A percentile compares a stretch with the other conserved stretches of the same genome.
phyloP scores from a whole-genome alignment of 345 rosid genomes.

The Alliaria petiolata region DNA sequence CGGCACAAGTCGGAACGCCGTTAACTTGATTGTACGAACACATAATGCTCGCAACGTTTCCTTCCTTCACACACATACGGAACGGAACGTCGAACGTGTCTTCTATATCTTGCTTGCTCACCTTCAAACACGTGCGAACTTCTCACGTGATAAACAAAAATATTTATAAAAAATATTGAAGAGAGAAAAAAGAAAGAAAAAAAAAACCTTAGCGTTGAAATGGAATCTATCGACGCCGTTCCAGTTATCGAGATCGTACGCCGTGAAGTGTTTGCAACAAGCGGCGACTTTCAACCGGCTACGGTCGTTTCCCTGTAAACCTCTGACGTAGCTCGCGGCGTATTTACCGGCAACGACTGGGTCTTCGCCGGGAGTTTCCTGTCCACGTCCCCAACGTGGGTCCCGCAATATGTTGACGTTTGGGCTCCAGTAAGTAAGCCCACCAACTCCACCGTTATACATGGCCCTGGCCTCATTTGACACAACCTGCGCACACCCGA shows the following conservation, averaged over 20 bases:
- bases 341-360: slow-evolving; percentile 68
- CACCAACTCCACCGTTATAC: slow-evolving; percentile 64
- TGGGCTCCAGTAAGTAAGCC: slow-evolving; percentile 84
- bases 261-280: slow-evolving; percentile 87
- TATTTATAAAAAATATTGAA: not conserved
- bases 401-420: slow-evolving; percentile 74
- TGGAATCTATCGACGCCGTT: slow-evolving; percentile 72
- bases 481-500: slow-evolving; percentile 43
- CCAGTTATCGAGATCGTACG: slow-evolving; percentile 89
- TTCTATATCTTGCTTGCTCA: slow-evolving; percentile 73
- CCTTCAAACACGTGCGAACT: slow-evolving; percentile 40
- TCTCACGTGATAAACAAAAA: slow-evolving; percentile 19
- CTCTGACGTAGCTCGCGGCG: slow-evolving; percentile 74
- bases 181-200: not conserved
- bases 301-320: slow-evolving; percentile 61
- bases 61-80: slow-evolving; percentile 75
- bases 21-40: slow-evolving; percentile 92
- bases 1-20: slow-evolving; percentile 82
- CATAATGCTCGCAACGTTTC: slow-evolving; percentile 82
- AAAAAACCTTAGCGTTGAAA: slow-evolving; percentile 68
- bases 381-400: slow-evolving; percentile 93
- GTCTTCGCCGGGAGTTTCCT: slow-evolving; percentile 94
- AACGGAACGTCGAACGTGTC: slow-evolving; percentile 82
- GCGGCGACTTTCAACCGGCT: slow-evolving; percentile 74
- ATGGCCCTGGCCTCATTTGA: slow-evolving; percentile 77